Evolutionary conservation across 495 filamentous ascomycete species (phyloP).

Genomic region (Penicillium fimorum): DNA sequence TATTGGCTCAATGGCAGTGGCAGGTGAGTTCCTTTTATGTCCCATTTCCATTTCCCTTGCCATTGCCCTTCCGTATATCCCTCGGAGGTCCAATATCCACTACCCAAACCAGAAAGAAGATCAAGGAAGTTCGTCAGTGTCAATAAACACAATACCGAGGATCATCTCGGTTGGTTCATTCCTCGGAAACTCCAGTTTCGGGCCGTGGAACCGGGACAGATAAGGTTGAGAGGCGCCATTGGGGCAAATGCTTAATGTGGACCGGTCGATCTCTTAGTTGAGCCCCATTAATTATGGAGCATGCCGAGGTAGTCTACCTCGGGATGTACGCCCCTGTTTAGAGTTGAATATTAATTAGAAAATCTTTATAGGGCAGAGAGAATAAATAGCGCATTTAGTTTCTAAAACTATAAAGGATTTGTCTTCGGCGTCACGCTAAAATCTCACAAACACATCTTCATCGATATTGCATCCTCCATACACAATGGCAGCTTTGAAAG

Average conservation of each 20-base stretch:
- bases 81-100: neutral
- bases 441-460: neutral
- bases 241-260: neutral
- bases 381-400: neutral
- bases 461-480: neutral
- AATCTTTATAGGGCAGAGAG: neutral
- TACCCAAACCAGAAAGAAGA: neutral
- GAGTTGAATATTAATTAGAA: neutral
- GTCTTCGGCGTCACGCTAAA: neutral
- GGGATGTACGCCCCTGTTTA: neutral
- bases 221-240: neutral
- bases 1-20: neutral
- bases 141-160: neutral
- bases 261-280: neutral
- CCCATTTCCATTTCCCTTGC: neutral
- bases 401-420: conserved; percentile 1
- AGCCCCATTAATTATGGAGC: neutral
- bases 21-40: conserved; percentile 6
- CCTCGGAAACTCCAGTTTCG: neutral
- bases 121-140: neutral
- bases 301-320: conserved; percentile 13
- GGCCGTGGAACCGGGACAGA: neutral
- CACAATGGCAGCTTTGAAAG: conserved; percentile 10
- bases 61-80: neutral
- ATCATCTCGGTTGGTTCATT: neutral